Evolutionary conservation across 331 rosid species (phyloP).

Genomic region (Acacia concinna): DNA sequence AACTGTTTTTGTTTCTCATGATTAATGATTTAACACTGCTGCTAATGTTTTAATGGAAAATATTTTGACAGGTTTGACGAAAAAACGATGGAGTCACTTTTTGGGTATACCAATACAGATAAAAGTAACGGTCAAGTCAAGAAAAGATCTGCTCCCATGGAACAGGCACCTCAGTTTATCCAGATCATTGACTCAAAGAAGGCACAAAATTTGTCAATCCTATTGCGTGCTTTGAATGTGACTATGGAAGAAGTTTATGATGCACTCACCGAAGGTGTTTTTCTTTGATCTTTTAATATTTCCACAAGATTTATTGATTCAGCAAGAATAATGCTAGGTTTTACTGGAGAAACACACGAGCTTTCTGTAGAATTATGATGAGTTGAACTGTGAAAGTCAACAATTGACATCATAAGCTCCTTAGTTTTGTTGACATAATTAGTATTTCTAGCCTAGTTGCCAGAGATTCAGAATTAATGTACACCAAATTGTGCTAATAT

Average conservation of each 20-base stretch:
- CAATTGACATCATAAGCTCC: not conserved
- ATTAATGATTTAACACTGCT: slow-evolving; percentile 29
- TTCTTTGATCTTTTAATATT: slow-evolving; percentile 24
- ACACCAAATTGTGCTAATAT: not conserved
- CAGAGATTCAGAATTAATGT: not conserved
- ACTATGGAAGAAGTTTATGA: slow-evolving; percentile 86
- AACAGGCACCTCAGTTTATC: slow-evolving; percentile 56
- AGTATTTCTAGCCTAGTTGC: not conserved
- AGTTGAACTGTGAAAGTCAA: not conserved
- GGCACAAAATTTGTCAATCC: slow-evolving; percentile 81
- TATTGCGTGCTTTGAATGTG: slow-evolving; percentile 85
- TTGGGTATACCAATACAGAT: slow-evolving; percentile 66
- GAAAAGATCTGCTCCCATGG: slow-evolving; percentile 66
- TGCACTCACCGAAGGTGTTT: slow-evolving; percentile 83
- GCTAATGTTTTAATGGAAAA: slow-evolving; percentile 30
- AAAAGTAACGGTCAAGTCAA: slow-evolving; percentile 50
- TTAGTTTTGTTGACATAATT: not conserved
- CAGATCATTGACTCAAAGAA: slow-evolving; percentile 79
- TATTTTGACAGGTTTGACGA: slow-evolving; percentile 71
- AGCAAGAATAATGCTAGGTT: slow-evolving; percentile 12
- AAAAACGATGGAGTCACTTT: slow-evolving; percentile 92
- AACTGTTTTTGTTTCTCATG: slow-evolving; percentile 10
- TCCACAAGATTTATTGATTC: slow-evolving; percentile 17
- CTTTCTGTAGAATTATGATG: not conserved
- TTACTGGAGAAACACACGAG: not conserved